These are phyloP conservation scores for Suillus occidentalis DNA, from an alignment of 768 basidiomycete genomes.

Conservation along the genomic window DNA sequence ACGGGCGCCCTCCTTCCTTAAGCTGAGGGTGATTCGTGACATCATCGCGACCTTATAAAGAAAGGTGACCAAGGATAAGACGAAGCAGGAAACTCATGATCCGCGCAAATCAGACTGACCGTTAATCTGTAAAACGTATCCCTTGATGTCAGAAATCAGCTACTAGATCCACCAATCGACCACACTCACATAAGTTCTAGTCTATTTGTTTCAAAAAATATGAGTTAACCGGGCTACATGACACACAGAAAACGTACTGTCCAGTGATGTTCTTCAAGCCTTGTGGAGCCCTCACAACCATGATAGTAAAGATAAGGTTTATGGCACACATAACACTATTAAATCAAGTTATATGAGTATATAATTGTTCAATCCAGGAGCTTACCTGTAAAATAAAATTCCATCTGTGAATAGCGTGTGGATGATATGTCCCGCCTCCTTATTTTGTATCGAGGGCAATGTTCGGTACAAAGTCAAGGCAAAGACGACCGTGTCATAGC, in stretches of 20 bases:
- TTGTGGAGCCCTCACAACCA: conserved; percentile 33
- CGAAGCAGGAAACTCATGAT: neutral
- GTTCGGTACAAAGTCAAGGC: conserved; percentile 35
- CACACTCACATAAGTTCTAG: conserved; percentile 3
- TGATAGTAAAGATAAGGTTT: conserved; percentile 38
- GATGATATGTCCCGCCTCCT: conserved; percentile 20
- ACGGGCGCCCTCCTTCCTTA: conserved; percentile 39
- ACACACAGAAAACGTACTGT: conserved; percentile 20
- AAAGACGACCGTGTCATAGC: conserved; percentile 39
- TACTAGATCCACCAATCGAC: neutral
- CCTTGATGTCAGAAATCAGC: neutral
- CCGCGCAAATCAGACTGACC: neutral
- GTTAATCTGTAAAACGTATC: neutral
- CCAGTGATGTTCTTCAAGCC: conserved; percentile 38
- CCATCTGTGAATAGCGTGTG: conserved; percentile 32
- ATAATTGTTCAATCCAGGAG: neutral
- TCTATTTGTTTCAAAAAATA: neutral
- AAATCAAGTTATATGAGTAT: neutral
- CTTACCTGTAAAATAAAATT: conserved; percentile 35
- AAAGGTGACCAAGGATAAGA: neutral
- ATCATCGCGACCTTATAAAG: conserved; percentile 58
- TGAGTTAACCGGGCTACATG: neutral
- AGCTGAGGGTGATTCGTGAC: conserved; percentile 65
- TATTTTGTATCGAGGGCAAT: conserved; percentile 18
- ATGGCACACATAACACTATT: conserved; percentile 38